These are phyloP conservation scores for Apiotrichum sp. DNA, from an alignment of 1,284 basidiomycete genomes.

Conservation along the genomic window DNA sequence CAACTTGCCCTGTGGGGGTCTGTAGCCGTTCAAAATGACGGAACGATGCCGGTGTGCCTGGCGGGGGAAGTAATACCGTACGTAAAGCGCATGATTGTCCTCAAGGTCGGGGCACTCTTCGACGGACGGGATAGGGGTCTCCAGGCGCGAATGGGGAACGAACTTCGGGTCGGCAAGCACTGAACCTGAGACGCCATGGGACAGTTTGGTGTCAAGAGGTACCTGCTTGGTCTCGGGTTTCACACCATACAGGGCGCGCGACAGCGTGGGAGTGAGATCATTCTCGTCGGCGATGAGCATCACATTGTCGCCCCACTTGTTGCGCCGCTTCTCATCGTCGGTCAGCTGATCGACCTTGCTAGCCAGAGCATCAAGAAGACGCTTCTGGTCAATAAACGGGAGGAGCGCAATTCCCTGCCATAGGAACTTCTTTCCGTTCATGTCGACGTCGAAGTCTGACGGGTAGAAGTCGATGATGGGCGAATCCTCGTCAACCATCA, in stretches of 20 bases:
- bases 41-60: conserved; percentile 81
- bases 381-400: conserved; percentile 88
- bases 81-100: conserved; percentile 80
- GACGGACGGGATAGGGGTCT: conserved; percentile 58
- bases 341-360: conserved; percentile 65
- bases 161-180: conserved; percentile 79
- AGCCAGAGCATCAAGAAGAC: conserved; percentile 76
- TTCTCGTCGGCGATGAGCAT: conserved; percentile 83
- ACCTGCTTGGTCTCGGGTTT: conserved; percentile 58
- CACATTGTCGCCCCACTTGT: conserved; percentile 76
- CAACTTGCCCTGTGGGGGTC: conserved; percentile 58
- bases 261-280: conserved; percentile 76
- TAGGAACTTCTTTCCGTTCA: conserved; percentile 99
- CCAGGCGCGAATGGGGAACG: conserved; percentile 85
- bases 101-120: conserved; percentile 62
- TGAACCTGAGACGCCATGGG: conserved; percentile 72
- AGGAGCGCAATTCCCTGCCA: conserved; percentile 98
- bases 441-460: conserved; percentile 85
- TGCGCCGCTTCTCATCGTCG: conserved; percentile 76
- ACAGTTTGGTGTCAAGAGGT: conserved; percentile 61
- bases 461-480: conserved; percentile 98
- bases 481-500: conserved; percentile 84
- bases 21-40: conserved; percentile 69
- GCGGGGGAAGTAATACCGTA: conserved; percentile 80
- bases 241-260: conserved; percentile 76